These are phyloP conservation scores for Huiozyma naganishii DNA, from an alignment of 805 yeast species.

Conservation along the genomic window DNA sequence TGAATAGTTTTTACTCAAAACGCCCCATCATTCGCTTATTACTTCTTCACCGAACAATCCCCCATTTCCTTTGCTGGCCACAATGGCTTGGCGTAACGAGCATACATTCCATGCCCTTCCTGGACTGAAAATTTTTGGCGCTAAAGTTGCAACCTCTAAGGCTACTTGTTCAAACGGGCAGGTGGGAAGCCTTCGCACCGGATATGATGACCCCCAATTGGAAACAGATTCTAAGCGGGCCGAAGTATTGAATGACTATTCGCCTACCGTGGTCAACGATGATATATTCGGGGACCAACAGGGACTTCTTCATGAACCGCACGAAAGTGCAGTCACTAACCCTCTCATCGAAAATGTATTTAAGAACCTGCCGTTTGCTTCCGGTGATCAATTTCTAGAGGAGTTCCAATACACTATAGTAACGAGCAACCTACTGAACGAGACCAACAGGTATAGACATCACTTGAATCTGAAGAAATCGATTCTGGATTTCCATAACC, in stretches of 20 bases:
- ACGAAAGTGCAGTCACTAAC: not conserved
- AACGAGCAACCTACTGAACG: conserved; percentile 38
- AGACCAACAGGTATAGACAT: conserved; percentile 24
- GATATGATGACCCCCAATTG: too few relatives aligned
- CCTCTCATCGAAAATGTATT: not conserved
- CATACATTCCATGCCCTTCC: too few relatives aligned
- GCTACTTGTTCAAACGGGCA: too few relatives aligned
- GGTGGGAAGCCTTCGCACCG: too few relatives aligned
- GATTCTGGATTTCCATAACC: conserved; percentile 7
- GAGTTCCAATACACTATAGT: conserved; percentile 41
- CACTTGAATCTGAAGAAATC: conserved; percentile 13
- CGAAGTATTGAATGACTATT: conserved; percentile 10
- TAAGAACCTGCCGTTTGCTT: conserved; percentile 5
- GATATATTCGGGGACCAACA: conserved; percentile 7
- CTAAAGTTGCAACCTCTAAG: too few relatives aligned
- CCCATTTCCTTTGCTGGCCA: too few relatives aligned
- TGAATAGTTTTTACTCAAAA: too few relatives aligned
- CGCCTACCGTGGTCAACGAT: conserved; percentile 19
- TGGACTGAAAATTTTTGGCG: too few relatives aligned
- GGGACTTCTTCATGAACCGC: not conserved
- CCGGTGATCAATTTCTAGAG: conserved; percentile 31
- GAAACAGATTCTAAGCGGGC: too few relatives aligned
- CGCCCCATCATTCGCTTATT: too few relatives aligned
- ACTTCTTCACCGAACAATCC: too few relatives aligned
- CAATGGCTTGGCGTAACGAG: too few relatives aligned